Conservation (phyloP, 371 early-diverging fungal genomes). For the Saksenaea vasiformis region DNA sequence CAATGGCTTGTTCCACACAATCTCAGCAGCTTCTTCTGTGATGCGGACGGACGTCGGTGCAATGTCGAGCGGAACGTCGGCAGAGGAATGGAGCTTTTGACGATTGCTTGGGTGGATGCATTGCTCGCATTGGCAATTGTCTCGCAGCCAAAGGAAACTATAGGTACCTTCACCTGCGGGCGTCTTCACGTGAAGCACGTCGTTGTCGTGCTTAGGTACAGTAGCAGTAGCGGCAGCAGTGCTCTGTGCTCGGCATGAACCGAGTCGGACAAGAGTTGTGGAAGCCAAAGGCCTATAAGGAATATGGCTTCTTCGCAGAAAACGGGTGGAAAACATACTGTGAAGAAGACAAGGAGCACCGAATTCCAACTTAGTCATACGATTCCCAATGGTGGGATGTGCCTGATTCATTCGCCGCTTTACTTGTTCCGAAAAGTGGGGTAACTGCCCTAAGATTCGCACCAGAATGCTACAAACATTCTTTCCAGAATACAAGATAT, state of each 20-base stretch:
- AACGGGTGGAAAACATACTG: not conserved
- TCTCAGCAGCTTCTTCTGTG: slow-evolving; percentile 32
- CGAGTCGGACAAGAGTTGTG: not conserved
- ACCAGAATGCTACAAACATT: not conserved
- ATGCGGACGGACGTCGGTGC: slow-evolving; percentile 30
- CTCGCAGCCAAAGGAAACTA: slow-evolving; percentile 78
- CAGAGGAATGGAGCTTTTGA: slow-evolving; percentile 82
- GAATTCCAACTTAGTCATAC: not conserved
- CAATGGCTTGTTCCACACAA: slow-evolving; percentile 46
- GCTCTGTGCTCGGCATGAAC: not conserved
- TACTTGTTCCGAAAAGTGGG: not conserved
- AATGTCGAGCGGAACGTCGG: slow-evolving; percentile 67
- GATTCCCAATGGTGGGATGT: not conserved
- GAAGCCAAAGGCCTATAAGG: not conserved
- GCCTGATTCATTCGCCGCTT: slow-evolving; percentile 2
- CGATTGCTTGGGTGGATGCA: slow-evolving; percentile 76
- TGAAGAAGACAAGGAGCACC: not conserved
- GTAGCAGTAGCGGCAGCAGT: not conserved
- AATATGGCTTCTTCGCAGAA: not conserved
- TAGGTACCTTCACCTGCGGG: slow-evolving; percentile 27
- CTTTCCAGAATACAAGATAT: not conserved
- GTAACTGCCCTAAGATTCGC: not conserved
- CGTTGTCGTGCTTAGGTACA: not conserved
- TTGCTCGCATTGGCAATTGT: slow-evolving; percentile 75
- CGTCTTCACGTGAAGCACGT: not conserved